Evolutionary conservation across 2,329 filamentous ascomycete species (phyloP).

Genomic region (Hysterium pulicare): DNA sequence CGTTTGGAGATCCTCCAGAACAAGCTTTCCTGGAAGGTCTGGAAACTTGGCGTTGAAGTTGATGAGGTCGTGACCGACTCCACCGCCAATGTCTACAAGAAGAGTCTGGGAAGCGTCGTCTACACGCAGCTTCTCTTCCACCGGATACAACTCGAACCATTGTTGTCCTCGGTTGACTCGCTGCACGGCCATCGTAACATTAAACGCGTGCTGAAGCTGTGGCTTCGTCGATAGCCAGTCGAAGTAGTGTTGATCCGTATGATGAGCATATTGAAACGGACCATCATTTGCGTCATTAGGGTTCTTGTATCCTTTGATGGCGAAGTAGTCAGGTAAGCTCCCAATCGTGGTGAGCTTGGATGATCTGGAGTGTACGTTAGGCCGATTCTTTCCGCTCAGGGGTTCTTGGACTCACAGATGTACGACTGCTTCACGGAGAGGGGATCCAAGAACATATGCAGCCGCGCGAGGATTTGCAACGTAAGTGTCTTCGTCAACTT

Average conservation of each 20-base stretch:
- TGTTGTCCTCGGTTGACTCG: conserved; percentile 1
- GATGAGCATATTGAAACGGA: conserved; percentile 25
- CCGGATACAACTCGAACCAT: conserved; percentile 16
- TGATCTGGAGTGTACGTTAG: conserved; percentile 9
- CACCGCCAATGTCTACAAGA: conserved; percentile 18
- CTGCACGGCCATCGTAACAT: conserved; percentile 22
- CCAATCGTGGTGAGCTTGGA: conserved; percentile 12
- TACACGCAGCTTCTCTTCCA: conserved; percentile 10
- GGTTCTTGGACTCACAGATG: too few relatives aligned
- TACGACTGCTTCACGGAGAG: too few relatives aligned
- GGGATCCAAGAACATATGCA: conserved; percentile 3
- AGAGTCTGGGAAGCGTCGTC: conserved; percentile 1
- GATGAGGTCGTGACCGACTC: conserved; percentile 11
- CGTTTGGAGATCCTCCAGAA: conserved; percentile 16
- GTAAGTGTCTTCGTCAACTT: conserved; percentile 7
- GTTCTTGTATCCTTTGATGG: conserved; percentile 23
- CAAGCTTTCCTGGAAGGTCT: conserved; percentile 10
- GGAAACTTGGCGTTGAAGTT: conserved; percentile 10
- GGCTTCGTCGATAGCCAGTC: conserved; percentile 22
- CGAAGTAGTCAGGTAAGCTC: conserved; percentile 25
- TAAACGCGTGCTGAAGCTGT: conserved; percentile 20
- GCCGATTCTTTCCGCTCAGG: neutral
- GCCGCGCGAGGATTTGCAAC: conserved; percentile 4
- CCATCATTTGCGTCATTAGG: conserved; percentile 24
- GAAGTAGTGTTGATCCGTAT: conserved; percentile 24